Base-by-base conservation (phyloP, 495 filamentous ascomycete species). In the Neurospora tetraspora region DNA sequence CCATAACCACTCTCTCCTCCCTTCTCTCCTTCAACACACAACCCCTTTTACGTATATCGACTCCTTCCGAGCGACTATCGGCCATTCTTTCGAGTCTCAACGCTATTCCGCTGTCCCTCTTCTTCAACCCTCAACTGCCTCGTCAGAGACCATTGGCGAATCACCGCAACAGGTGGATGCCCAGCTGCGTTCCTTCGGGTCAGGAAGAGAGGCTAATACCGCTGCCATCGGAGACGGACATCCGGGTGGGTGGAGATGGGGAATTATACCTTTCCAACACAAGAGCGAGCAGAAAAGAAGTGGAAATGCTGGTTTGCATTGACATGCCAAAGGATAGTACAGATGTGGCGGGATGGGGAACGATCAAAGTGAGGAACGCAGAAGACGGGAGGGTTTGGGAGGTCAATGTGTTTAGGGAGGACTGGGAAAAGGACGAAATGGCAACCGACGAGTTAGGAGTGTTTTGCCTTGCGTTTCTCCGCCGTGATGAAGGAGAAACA, bases 141-240 rank as follows among this genome's bases (percentile, higher is more conserved):
- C 45, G 77, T 9, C 72, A 78, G 12, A 72, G 70, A 1, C 74
- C 77, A 3, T 39, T 69, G 1, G 45, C 47, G 2, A 70, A 75
- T n/a, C 75, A 77, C 11, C 70, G 77, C 2, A 71, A 75, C 18
- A 75, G 75, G 18, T 78, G 77, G 77, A 45, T 78, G 9, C 77
- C 77, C 5, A 27, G 3, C 42, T 74, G 2, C 73, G 73, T 38
- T 11, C 77, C 75, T n/a, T 75, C 73, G 1, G 40, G 45, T n/a
- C 73, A 77, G 40, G 71, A 70, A 0, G 47, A 59, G 47, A 23
- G 47, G n/a, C 20, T 59, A 11, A 23, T 59, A 1, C 20, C n/a
- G 12, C 36, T 77, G 20, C 23, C 40, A 0, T 71, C 71, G 38
- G 73, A 70, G 3, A 73, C 73, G 4, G 75, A 78, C 16, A 27